phyloP scores from a whole-genome alignment of 2,329 filamentous ascomycete genomes.

The Cryphonectria carpinicola region DNA sequence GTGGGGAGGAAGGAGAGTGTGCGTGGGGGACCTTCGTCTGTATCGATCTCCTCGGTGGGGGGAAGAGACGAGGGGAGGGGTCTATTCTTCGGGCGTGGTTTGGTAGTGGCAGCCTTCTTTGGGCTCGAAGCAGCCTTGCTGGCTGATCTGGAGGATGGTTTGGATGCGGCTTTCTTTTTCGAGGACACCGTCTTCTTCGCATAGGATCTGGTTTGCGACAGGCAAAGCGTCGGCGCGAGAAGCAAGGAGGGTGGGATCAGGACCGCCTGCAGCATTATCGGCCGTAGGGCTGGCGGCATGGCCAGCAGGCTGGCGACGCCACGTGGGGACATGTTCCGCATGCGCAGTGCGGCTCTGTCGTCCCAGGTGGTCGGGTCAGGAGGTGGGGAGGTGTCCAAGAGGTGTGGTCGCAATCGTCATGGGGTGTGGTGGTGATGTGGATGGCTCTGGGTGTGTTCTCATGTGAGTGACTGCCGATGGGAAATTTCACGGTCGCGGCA shows the following conservation, averaged over 20 bases:
- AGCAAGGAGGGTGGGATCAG: constrained; percentile 17
- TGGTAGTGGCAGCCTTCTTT: background rate
- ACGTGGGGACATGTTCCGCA: constrained; percentile 28
- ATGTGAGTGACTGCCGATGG: constrained; percentile 5
- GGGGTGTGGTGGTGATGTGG: constrained; percentile 7
- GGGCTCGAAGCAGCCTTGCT: background rate
- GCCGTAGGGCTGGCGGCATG: constrained; percentile 33
- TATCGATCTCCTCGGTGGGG: background rate
- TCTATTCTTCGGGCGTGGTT: background rate
- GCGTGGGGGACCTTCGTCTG: constrained; percentile 24
- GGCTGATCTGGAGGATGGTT: background rate
- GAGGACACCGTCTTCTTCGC: background rate
- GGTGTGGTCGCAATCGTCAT: constrained; percentile 11
- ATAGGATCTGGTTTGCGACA: constrained; percentile 12
- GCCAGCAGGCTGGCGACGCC: constrained; percentile 31
- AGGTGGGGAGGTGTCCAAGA: background rate
- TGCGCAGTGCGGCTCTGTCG: constrained; percentile 22
- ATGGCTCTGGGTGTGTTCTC: background rate
- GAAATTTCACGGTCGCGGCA: constrained; percentile 27
- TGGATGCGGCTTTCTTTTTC: background rate
- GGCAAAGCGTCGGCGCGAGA: background rate
- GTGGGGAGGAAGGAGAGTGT: constrained; percentile 37
- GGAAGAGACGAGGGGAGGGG: background rate
- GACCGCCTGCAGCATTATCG: constrained; percentile 30
- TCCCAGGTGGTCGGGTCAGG: constrained; percentile 19